These are phyloP conservation scores for Talaromyces atroroseus DNA, from an alignment of 2,329 filamentous ascomycete species.

Conservation along the genomic window DNA sequence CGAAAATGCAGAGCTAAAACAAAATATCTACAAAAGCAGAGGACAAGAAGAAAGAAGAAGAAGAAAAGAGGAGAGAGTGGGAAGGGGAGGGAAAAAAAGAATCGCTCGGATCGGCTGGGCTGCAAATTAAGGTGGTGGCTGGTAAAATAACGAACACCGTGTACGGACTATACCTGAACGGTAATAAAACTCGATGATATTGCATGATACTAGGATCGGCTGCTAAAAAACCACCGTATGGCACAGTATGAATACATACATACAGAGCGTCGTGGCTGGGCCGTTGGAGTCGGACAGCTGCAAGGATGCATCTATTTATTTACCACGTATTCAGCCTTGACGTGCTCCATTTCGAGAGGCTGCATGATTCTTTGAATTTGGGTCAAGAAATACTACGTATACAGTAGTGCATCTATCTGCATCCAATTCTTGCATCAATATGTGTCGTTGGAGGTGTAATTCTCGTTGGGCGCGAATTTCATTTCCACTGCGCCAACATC, in stretches of 20 bases:
- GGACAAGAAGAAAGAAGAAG: not conserved
- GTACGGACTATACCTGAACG: not conserved
- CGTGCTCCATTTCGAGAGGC: no score
- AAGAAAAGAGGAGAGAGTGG: slow-evolving; percentile 16
- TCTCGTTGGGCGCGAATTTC: slow-evolving; percentile 35
- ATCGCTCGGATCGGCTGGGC: slow-evolving; percentile 4
- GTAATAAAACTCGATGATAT: not conserved
- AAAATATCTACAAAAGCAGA: not conserved
- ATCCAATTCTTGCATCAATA: slow-evolving; percentile 1
- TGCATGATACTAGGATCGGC: no score
- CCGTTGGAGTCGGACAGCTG: not conserved
- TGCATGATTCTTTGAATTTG: no score
- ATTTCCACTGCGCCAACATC: slow-evolving; percentile 45
- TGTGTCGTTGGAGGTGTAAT: slow-evolving; percentile 16
- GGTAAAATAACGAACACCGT: not conserved
- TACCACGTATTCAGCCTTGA: no score
- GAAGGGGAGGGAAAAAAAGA: slow-evolving; percentile 17
- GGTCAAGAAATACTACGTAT: not conserved
- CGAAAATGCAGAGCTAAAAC: not conserved
- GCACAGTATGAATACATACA: not conserved
- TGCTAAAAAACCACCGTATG: not conserved
- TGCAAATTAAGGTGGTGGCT: slow-evolving; percentile 14
- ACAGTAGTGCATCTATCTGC: not conserved
- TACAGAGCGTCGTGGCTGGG: not conserved
- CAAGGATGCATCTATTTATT: not conserved